Evolutionary conservation across 768 basidiomycete genomes (phyloP).

Genomic region (Lactifluus rugatus): DNA sequence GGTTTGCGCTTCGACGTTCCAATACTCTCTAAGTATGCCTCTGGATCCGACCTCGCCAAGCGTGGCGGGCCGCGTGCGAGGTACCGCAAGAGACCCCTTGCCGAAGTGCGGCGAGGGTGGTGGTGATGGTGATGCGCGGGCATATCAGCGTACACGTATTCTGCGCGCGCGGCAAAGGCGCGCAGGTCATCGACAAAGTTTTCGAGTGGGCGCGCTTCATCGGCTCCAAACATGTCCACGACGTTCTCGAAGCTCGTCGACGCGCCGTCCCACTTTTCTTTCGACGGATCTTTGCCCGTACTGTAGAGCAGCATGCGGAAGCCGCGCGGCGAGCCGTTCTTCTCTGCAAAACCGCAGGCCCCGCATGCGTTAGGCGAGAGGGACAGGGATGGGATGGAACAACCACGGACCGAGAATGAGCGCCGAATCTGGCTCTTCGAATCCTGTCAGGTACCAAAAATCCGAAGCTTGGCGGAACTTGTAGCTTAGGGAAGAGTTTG

Average conservation of each 20-base stretch:
- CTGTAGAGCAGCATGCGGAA: conserved; percentile 86
- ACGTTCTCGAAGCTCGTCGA: conserved; percentile 63
- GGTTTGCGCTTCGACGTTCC: conserved; percentile 37
- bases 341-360: conserved; percentile 41
- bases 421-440: conserved; percentile 87
- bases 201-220: conserved; percentile 54
- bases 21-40: conserved; percentile 46
- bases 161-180: conserved; percentile 38
- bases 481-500: conserved; percentile 48
- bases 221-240: conserved; percentile 62
- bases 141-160: conserved; percentile 37
- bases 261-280: conserved; percentile 92
- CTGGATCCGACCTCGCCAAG: conserved; percentile 37
- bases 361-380: background rate
- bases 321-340: conserved; percentile 50
- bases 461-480: conserved; percentile 89
- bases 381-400: background rate
- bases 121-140: conserved; percentile 12
- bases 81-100: conserved; percentile 18
- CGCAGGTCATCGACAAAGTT: conserved; percentile 50
- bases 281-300: conserved; percentile 56
- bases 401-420: conserved; percentile 61
- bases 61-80: conserved; percentile 19
- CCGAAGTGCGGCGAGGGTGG: background rate
- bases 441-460: conserved; percentile 95